phyloP scores from a whole-genome alignment of 2,329 filamentous ascomycete species.

The Parastagonospora avenae region DNA sequence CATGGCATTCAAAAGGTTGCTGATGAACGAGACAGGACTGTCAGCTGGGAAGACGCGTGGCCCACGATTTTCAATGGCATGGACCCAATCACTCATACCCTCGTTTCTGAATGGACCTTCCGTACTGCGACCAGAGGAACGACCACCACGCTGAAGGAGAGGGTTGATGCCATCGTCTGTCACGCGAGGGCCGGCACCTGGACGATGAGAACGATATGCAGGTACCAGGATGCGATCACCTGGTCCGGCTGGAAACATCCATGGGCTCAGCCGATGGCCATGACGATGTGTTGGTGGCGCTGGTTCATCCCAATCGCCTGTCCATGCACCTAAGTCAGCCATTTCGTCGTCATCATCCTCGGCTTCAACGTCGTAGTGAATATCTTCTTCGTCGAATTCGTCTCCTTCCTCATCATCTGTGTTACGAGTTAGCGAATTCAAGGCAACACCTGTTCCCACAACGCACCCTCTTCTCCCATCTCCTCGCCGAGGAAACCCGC shows the following conservation, averaged over 20 bases:
- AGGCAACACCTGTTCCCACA: background rate
- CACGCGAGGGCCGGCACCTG: constrained; percentile 59
- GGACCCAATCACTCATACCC: constrained; percentile 58
- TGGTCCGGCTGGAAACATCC: constrained; percentile 63
- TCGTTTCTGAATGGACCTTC: constrained; percentile 40
- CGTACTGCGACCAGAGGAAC: constrained; percentile 29
- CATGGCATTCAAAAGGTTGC: constrained; percentile 63
- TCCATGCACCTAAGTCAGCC: constrained; percentile 53
- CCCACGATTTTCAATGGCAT: constrained; percentile 56
- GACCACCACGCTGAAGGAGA: constrained; percentile 70
- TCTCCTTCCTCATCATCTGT: constrained; percentile 65
- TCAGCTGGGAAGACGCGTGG: constrained; percentile 54
- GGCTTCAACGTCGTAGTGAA: constrained; percentile 60
- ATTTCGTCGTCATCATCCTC: constrained; percentile 54
- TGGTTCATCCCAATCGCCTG: constrained; percentile 57
- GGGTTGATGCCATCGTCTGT: constrained; percentile 87
- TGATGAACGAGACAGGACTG: constrained; percentile 61
- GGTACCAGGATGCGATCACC: constrained; percentile 49
- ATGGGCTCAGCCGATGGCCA: constrained; percentile 59
- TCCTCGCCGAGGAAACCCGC: constrained; percentile 63
- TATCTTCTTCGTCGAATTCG: constrained; percentile 69
- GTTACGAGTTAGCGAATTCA: constrained; percentile 40
- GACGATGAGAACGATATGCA: constrained; percentile 59
- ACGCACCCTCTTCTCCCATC: constrained; percentile 65
- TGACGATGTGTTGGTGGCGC: constrained; percentile 54